Base-by-base conservation (phyloP, 768 basidiomycete genomes). In the Leccinum subgranulosum region DNA sequence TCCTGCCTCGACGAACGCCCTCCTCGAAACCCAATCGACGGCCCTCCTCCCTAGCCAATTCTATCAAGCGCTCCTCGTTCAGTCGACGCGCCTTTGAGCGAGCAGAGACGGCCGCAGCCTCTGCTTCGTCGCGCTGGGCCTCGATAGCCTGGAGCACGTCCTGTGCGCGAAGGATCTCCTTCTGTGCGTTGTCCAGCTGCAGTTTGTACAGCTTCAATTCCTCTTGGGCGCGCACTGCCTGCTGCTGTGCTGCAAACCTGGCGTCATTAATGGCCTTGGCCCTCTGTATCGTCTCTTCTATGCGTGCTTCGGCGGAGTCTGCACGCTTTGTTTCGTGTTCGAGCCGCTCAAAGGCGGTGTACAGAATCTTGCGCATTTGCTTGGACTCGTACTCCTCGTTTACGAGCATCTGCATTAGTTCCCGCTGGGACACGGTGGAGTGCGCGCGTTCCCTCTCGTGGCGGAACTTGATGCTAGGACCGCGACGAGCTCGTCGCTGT, bases 151-250 rank as follows among this genome's bases (percentile, higher is more conserved):
- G 72, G 11, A 85, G 76, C 4, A 82, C 74, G 4, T 77, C 74
- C 59, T 86, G 84, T 0, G 84, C 85, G 34, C 77, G 76, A 23
- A 72, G 66, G 41, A 86, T 84, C 63, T 86, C 84, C 73, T 74
- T 75, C 61, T 86, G 84, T 15, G 86, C 85, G 33, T 78, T 73
- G 17, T 82, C 80, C 27, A 85, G 69, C 73, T 85, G 83, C 1
- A 81, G 50, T 65, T 83, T 85, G 65, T 85, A 87, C 53, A 84
- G 53, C 49, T 74, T 71, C 48, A 86, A 64, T 59, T 87, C 85
- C 31, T 83, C 77, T 50, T 74, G 74, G 11, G 74, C 68, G 29
- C 66, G 66, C 11, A 60, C 47, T 2, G 70, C 68, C 17, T 71
- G 69, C 46, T 73, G 65, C 62, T 66, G 70, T 52, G 62, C 75